Evolutionary conservation across 2,329 filamentous ascomycete genomes (phyloP).

Genomic region (Scolecobasidium constrictum): DNA sequence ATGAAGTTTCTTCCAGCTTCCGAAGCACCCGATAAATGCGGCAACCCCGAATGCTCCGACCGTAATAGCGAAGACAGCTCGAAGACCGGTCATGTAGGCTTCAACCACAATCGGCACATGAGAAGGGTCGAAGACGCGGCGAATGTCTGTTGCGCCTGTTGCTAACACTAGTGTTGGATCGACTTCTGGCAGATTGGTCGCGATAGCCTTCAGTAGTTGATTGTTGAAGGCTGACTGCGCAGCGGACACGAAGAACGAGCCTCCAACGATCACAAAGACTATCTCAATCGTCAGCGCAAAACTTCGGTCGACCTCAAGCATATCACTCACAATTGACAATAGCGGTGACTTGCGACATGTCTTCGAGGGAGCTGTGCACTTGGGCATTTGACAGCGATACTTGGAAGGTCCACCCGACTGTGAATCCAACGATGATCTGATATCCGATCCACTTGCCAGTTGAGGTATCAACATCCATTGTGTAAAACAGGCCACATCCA

Average conservation of each 20-base stretch:
- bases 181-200: conserved; percentile 19
- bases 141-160: conserved; percentile 34
- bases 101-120: conserved; percentile 3
- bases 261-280: conserved; percentile 6
- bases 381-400: conserved; percentile 30
- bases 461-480: conserved; percentile 25
- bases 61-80: conserved; percentile 7
- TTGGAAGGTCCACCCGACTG: conserved; percentile 30
- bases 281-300: background rate
- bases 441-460: conserved; percentile 37
- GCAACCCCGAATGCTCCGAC: conserved; percentile 1
- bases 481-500: conserved; percentile 32
- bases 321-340: conserved; percentile 15
- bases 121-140: conserved; percentile 19
- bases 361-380: conserved; percentile 13
- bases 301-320: background rate
- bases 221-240: conserved; percentile 9
- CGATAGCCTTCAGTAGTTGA: background rate
- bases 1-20: conserved; percentile 9
- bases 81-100: conserved; percentile 7
- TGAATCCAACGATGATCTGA: conserved; percentile 33
- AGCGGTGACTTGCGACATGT: conserved; percentile 15
- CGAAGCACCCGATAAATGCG: background rate
- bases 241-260: conserved; percentile 1
- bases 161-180: conserved; percentile 24